Evolutionary conservation across 176 grass and related monocot species (phyloP), one percentile per base, ranked within the genome.

Genomic region (Ampelocalamus luodianensis): DNA sequence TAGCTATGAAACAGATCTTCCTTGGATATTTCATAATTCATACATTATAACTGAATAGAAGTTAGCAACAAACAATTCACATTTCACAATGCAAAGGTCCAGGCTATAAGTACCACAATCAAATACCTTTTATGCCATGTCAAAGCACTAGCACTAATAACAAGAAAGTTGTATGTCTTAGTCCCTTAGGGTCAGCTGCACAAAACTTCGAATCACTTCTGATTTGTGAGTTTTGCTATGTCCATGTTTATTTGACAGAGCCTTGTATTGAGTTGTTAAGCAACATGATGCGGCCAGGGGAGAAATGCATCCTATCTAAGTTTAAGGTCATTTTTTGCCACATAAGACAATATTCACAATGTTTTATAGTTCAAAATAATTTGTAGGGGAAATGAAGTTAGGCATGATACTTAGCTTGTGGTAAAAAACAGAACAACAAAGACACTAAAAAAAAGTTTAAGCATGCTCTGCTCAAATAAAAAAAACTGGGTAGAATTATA

Each of bases 131-230:
- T 39, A 39, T 39, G 38, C 38, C 38, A 39, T 39, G 38, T 39
- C 38, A 39, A 6, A 39, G 38, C 38, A 39, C 38, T 39, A 39
- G 38, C 38, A 39, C 38, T 39, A 39, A 39, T 5, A 39, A 39
- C 38, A 39, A 39, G 38, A 39, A 39, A 39, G 44, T 60, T 43
- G 12, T 42, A 42, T 61, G 42, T 58, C 38, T 4, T 39, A 39
- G 38, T 39, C 38, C 11, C 50, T 20, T 22, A 39, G 37, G 59
- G 46, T 56, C 10, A 54, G 59, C 17, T 67, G 9, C 5, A 68
- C 27, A 45, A 36, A 85, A 46, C 36, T 68, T 45, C 7, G 64
- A 24, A 70, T 79, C 5, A 38, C 20, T 86, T 49, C 60, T 74
- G 11, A 67, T 34, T 72, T 71, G 62, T 71, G 53, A 79, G 12